Evolutionary conservation across 768 basidiomycete genomes (phyloP), one percentile per base, ranked within the genome.

Genomic region (Podaxis carcinomalis): DNA sequence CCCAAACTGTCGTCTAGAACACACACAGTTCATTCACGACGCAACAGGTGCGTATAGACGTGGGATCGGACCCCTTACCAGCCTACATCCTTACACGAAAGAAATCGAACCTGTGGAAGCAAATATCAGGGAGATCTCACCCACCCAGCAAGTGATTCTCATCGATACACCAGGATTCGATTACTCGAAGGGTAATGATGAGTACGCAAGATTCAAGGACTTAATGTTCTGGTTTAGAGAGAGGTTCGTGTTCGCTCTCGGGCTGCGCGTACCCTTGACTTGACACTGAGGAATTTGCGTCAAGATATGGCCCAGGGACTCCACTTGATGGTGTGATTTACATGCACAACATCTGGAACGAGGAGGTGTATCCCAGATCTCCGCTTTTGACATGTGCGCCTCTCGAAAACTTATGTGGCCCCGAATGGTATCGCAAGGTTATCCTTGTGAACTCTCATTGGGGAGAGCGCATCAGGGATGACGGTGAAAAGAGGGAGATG

Each of bases 311-410:
- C 1, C 25, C 14, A n/a, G 40, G 23, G 10, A 25, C 27, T 21
- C 23, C 7, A 27, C 50, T 59, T n/a, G 50, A 59, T 39, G 57
- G 57, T 9, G 50, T 59, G 23, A 51, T 59, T 11, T 59, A 59
- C 9, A 59, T 59, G 49, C 57, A 59, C 39, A 59, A 59, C 37
- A 59, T 59, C 19, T 59, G 57, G 57, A 59, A 51, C 16, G 57
- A 51, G 21, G 57, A 59, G 21, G 7, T 35, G 37, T 51, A 51
- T 23, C n/a, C 39, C 7, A 50, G 56, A n/a, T 49, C 56, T 1
- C 46, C 46, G 16, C 9, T 57, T 2, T 11, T 37, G 4, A 37
- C 56, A 11, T 57, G 42, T 5, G 13, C 13, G 10, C n/a, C 28
- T 14, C 56, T 57, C n/a, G 56, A 57, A 21, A 5, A 50, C 1